Conservation (phyloP, 1,284 basidiomycete genomes). For the Microbotryomycetes sp. region DNA sequence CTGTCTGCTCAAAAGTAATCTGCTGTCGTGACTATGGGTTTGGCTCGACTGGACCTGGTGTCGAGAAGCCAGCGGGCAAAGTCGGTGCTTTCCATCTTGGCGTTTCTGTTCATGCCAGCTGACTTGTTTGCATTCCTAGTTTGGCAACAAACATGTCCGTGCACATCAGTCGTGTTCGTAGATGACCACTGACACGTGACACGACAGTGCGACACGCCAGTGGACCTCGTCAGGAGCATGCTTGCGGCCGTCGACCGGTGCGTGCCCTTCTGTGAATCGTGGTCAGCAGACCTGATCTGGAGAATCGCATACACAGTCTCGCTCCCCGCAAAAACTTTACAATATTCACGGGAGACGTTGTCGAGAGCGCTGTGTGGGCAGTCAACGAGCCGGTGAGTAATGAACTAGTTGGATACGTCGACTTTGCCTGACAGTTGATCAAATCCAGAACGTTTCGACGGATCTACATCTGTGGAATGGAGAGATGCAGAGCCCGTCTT, state of each 20-base stretch:
- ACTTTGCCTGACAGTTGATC: not conserved
- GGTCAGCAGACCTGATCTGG: not conserved
- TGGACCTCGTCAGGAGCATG: conserved; percentile 49
- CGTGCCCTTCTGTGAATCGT: not conserved
- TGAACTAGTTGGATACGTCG: not conserved
- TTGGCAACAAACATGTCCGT: conserved; percentile 17
- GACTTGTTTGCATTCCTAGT: conserved; percentile 1
- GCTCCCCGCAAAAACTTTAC: conserved; percentile 47
- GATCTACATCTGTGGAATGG: conserved; percentile 22
- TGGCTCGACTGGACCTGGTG: conserved; percentile 8
- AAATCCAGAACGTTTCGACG: conserved; percentile 9
- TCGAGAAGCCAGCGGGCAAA: conserved; percentile 26
- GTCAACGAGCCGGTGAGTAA: conserved; percentile 22
- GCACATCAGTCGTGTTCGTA: not conserved
- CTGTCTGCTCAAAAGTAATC: conserved; percentile 53
- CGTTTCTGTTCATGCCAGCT: too few relatives aligned
- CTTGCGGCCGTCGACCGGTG: conserved; percentile 44
- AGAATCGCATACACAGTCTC: conserved; percentile 4
- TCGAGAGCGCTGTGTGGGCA: conserved; percentile 47
- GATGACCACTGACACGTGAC: not conserved
- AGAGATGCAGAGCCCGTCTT: conserved; percentile 31
- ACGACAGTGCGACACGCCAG: conserved; percentile 23
- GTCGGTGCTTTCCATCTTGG: conserved; percentile 1
- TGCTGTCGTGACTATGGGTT: conserved; percentile 46
- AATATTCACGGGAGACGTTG: conserved; percentile 57